Evolutionary conservation across 2,329 filamentous ascomycete genomes (phyloP), one percentile per base, ranked within the genome.

Genomic region (Penicillium sp.): DNA sequence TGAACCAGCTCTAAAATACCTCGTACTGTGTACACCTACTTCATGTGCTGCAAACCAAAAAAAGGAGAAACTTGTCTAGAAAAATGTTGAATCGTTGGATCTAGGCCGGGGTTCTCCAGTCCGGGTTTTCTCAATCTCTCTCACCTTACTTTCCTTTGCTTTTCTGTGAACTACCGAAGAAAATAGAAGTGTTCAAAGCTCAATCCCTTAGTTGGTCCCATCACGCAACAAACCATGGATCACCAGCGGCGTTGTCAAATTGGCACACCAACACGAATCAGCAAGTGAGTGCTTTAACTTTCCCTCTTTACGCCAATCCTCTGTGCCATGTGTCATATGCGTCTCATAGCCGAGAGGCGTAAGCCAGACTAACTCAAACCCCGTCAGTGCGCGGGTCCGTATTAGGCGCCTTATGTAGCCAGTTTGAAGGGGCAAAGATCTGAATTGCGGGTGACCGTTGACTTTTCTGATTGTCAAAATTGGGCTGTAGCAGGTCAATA

Each of bases 351-450:
- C 40, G 40, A 43, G 10, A 43, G 18, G 4, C 18, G 18, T 5
- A 43, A 43, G 6, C 22, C 19, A 24, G 13, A 19, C 19, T n/a
- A 43, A 19, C 40, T 2, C 18, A 14, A 43, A 19, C 19, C 19
- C 13, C 4, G 40, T 43, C 40, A 19, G 22, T 19, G 40, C 13
- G 4, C 19, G 19, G 19, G 41, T 6, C 19, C 10, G 4, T 49
- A 49, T 61, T 52, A 54, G 56, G 35, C 43, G 36, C 19, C 18
- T 6, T 49, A 43, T 61, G 52, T 54, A 59, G 35, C 49, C 49
- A 43, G 56, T 56, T 59, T 55, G 41, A 39, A 47, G 41, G 33
- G 13, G 13, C 14, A 24, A 31, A 14, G 11, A n/a, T 33, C 27
- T 13, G 22, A 24, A 33, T 33, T 14, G 7, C 27, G 7, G 7